Evolutionary conservation across 1,139 yeast genomes (phyloP).

Genomic region (Pichia sp.): DNA sequence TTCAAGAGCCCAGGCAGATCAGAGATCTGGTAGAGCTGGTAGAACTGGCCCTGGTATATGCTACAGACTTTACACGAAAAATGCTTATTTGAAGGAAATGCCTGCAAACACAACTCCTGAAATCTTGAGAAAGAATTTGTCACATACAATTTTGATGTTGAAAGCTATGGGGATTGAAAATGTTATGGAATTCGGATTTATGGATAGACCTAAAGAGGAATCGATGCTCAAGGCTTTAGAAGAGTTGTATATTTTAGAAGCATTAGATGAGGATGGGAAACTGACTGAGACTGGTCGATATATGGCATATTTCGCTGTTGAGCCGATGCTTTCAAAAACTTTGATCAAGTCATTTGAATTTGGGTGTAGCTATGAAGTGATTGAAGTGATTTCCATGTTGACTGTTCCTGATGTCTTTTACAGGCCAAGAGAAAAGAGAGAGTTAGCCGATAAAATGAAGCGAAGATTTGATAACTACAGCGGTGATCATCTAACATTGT

Average conservation of each 20-base stretch:
- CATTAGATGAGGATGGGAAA: constrained; percentile 74
- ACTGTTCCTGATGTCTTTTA: constrained; percentile 83
- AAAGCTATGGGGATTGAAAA: constrained; percentile 95
- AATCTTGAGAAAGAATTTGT: constrained; percentile 83
- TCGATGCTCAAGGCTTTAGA: constrained; percentile 76
- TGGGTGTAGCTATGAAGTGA: constrained; percentile 76
- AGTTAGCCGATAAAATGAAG: constrained; percentile 70
- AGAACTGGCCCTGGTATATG: constrained; percentile 85
- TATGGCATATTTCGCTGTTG: constrained; percentile 96
- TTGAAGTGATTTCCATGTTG: constrained; percentile 86
- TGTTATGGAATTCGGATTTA: constrained; percentile 73
- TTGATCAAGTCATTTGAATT: constrained; percentile 69
- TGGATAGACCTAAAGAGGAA: constrained; percentile 88
- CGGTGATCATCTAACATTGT: constrained; percentile 87
- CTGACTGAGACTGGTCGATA: constrained; percentile 71
- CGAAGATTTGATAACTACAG: constrained; percentile 82
- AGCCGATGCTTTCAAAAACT: constrained; percentile 83
- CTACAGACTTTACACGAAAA: constrained; percentile 67
- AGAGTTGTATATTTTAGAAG: constrained; percentile 76
- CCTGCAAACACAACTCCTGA: constrained; percentile 82
- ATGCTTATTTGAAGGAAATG: constrained; percentile 73
- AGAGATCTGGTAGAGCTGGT: constrained; percentile 81
- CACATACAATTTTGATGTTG: constrained; percentile 80
- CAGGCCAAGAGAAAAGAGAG: constrained; percentile 76
- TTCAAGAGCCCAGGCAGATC: constrained; percentile 80